phyloP scores from a whole-genome alignment of 2,329 filamentous ascomycete species.

The Coniochaeta sp. region DNA sequence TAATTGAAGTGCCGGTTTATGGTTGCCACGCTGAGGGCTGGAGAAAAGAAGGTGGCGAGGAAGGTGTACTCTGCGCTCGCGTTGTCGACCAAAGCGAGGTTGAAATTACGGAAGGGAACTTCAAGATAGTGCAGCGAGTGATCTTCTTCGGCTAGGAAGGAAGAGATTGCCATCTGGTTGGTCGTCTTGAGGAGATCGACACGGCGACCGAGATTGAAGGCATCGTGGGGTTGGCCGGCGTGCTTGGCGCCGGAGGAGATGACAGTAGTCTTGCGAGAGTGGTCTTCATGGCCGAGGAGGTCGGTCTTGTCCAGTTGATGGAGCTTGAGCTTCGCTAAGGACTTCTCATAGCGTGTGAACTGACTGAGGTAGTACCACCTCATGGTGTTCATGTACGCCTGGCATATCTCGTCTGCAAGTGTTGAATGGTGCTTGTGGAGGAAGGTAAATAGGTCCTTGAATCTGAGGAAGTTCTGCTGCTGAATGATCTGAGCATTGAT shows the following conservation, averaged over 20 bases:
- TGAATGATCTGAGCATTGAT: conserved; percentile 98
- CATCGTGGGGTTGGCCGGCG: conserved; percentile 62
- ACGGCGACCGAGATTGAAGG: conserved; percentile 81
- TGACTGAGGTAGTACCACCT: conserved; percentile 95
- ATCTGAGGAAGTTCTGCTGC: conserved; percentile 81
- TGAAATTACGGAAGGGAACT: conserved; percentile 87
- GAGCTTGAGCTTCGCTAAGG: conserved; percentile 77
- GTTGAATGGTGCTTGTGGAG: conserved; percentile 72
- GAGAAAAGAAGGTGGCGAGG: conserved; percentile 80
- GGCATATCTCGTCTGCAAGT: conserved; percentile 83
- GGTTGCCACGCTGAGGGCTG: conserved; percentile 64
- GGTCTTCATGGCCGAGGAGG: conserved; percentile 71
- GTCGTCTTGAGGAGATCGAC: conserved; percentile 71
- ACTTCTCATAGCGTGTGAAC: conserved; percentile 79
- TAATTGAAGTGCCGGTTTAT: conserved; percentile 79
- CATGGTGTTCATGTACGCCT: conserved; percentile 97
- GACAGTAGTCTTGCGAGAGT: conserved; percentile 54
- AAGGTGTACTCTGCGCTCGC: conserved; percentile 93
- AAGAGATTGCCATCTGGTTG: conserved; percentile 70
- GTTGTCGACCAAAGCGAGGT: conserved; percentile 88
- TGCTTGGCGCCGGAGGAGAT: conserved; percentile 40
- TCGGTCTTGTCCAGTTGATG: conserved; percentile 79
- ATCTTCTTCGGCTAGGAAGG: conserved; percentile 87
- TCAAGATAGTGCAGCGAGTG: conserved; percentile 81
- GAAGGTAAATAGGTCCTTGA: conserved; percentile 83